phyloP scores from a whole-genome alignment of 805 yeast genomes.

The Starmerella stigmatis region DNA sequence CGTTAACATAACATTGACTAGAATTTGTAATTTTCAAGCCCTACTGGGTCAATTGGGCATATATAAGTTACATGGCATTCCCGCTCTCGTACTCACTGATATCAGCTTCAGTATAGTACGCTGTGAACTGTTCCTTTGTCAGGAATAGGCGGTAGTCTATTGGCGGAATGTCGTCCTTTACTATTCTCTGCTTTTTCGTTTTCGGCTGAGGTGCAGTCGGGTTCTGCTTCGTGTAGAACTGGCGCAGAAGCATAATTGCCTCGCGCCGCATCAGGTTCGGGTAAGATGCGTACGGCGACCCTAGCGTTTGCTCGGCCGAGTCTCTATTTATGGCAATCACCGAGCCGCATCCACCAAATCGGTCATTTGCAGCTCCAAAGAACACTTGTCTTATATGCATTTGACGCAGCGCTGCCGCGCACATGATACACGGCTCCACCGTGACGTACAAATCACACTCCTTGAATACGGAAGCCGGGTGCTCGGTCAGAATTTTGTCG shows the following conservation, averaged over 20 bases:
- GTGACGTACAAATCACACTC: slow-evolving; percentile 75
- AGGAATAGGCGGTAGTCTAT: slow-evolving; percentile 49
- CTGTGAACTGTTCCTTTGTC: slow-evolving; percentile 40
- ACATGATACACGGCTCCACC: slow-evolving; percentile 97
- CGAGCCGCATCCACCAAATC: slow-evolving; percentile 95
- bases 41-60: too few relatives aligned
- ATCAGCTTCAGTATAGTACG: slow-evolving; percentile 39
- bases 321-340: slow-evolving; percentile 54
- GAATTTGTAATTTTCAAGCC: too few relatives aligned
- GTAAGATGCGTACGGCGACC: slow-evolving; percentile 41
- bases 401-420: slow-evolving; percentile 85
- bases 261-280: slow-evolving; percentile 78
- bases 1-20: too few relatives aligned
- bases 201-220: slow-evolving; percentile 75
- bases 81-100: slow-evolving; percentile 22
- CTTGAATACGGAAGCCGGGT: slow-evolving; percentile 32
- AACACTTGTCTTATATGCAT: slow-evolving; percentile 60
- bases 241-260: slow-evolving; percentile 69
- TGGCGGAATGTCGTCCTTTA: slow-evolving; percentile 45
- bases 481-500: slow-evolving; percentile 37
- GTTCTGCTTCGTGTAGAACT: slow-evolving; percentile 79
- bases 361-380: slow-evolving; percentile 88
- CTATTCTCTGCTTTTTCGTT: slow-evolving; percentile 46
- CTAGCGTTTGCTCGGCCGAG: slow-evolving; percentile 23
- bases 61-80: background rate